phyloP scores from a whole-genome alignment of 345 rosid species.

The Orychophragmus violaceus region DNA sequence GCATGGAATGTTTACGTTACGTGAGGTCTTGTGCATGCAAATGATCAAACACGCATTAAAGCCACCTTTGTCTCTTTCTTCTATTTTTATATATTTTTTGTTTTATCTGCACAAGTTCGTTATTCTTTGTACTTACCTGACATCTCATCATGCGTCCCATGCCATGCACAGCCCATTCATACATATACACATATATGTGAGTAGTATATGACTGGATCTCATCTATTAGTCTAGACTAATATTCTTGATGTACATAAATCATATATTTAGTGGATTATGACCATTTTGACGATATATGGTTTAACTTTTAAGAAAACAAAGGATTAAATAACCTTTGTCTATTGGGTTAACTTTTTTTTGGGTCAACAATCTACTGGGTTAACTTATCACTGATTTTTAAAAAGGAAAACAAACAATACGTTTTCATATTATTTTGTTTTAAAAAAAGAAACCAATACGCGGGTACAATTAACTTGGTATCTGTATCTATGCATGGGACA shows the following conservation, averaged over 20 bases:
- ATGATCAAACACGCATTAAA: slow-evolving; percentile 31
- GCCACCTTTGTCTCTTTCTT: slow-evolving; percentile 27
- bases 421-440: no score
- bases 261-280: not conserved
- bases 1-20: slow-evolving; percentile 32
- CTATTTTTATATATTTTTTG: not conserved
- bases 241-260: not conserved
- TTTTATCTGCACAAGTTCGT: not conserved
- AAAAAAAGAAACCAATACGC: not conserved
- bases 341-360: no score
- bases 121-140: slow-evolving; percentile 12
- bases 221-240: not conserved
- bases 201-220: not conserved
- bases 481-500: slow-evolving; percentile 14
- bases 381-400: no score
- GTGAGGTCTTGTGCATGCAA: slow-evolving; percentile 28
- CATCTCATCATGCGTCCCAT: slow-evolving; percentile 18
- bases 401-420: no score
- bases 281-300: not conserved
- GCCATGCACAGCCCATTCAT: not conserved
- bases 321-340: not conserved
- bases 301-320: not conserved
- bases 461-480: slow-evolving; percentile 12
- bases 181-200: not conserved
- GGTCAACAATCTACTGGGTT: no score